Evolutionary conservation across 441 rosid species (phyloP), one percentile per base, ranked within the genome.

Genomic region (Melastoma candidum): DNA sequence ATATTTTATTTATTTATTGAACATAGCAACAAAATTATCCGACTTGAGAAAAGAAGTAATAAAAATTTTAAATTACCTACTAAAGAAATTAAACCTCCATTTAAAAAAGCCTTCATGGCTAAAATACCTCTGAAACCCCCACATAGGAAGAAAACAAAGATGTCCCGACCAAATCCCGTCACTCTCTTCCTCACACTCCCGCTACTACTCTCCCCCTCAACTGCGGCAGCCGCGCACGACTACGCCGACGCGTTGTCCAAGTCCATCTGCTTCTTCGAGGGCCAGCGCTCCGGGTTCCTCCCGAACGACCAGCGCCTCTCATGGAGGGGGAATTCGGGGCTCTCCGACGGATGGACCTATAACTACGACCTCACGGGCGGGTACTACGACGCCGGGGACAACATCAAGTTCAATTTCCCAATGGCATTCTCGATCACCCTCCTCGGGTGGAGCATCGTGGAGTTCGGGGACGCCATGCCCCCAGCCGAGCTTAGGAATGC

Each of bases 371-470:
- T 92, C 46, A 72, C 83, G 12, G 96, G 96, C 7, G 96, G 98
- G 2, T 92, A 87, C 67, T 85, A 92, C 64, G 95, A 92, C 53
- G 96, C 98, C 24, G 96, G 95, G 1, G 98, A 92, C 46, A 88
- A 92, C 68, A 80, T 92, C 14, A 87, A 92, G 71, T 92, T 85
- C 70, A 76, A 77, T 44, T 92, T 92, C 26, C 96, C 98, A 1
- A 84, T 92, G 96, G 89, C 96, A 4, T 92, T 92, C 66, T 83
- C 90, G 0, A 69, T 89, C 7, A 85, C 96, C 13, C 71, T 87
- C 83, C 70, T 92, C 55, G 73, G 95, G 0, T 92, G 95, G 96
- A 87, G 94, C 53, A 77, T 87, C 8, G 74, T 85, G 5, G 98
- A 92, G 60, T 92, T 87, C 56, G 94, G 95, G 0, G 82, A 77